Conservation (phyloP, 306 rosid genomes). For the Glycyrrhiza uralensis region DNA sequence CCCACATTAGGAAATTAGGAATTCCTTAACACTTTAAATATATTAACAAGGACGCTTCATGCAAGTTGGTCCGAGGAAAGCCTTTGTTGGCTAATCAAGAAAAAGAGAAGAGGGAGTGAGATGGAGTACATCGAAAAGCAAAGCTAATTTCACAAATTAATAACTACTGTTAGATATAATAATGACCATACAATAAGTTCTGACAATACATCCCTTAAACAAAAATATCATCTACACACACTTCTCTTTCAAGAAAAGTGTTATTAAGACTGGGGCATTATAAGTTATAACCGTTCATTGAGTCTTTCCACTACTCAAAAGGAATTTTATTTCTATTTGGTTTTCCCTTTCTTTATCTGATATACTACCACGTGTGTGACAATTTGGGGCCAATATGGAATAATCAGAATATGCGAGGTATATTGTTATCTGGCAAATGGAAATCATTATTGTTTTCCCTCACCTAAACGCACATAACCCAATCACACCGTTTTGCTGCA, state of each 20-base stretch:
- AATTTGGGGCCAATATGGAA: background rate
- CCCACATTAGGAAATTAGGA: background rate
- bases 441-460: background rate
- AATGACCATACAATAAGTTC: background rate
- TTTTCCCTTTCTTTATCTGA: background rate
- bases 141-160: background rate
- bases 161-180: background rate
- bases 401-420: constrained; percentile 21
- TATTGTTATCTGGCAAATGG: background rate
- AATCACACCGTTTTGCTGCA: background rate
- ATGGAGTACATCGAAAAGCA: background rate
- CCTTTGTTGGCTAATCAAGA: background rate
- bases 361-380: background rate
- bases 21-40: background rate
- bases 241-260: constrained; percentile 3
- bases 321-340: background rate
- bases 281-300: background rate
- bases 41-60: background rate
- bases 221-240: constrained; percentile 2
- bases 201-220: background rate
- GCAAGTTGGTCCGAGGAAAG: background rate
- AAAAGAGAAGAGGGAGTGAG: background rate
- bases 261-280: background rate
- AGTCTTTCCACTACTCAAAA: background rate
- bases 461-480: background rate